A percentile compares a stretch with the other conserved stretches of the same genome.
Conservation (phyloP, 768 basidiomycete genomes). For the Suillus hirtellus region DNA sequence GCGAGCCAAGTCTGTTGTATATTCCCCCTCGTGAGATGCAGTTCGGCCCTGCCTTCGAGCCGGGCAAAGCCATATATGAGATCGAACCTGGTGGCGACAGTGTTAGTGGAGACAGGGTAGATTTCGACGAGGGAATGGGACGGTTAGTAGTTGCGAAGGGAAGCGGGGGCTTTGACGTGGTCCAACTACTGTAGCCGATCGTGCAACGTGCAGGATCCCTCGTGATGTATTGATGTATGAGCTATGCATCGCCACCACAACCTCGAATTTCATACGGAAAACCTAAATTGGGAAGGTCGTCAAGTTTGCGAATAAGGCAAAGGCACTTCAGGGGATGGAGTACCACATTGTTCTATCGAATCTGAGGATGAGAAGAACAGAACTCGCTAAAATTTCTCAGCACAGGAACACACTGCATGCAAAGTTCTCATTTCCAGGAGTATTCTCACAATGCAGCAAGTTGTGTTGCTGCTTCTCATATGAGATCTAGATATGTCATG, state of each 20-base stretch:
- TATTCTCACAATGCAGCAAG: neutral
- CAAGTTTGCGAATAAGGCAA: neutral
- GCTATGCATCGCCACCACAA: neutral
- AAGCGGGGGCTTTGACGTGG: slow-evolving; percentile 29
- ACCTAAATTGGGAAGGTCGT: neutral
- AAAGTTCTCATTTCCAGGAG: neutral
- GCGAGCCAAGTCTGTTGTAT: slow-evolving; percentile 26
- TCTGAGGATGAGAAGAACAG: neutral
- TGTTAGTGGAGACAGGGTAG: slow-evolving; percentile 22
- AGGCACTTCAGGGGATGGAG: neutral
- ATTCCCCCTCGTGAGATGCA: slow-evolving; percentile 32
- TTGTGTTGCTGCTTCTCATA: neutral
- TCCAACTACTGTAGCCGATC: slow-evolving; percentile 17
- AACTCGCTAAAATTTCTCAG: neutral
- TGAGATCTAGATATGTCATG: slow-evolving; percentile 1
- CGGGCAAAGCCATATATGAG: slow-evolving; percentile 20
- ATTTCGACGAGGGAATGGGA: slow-evolving; percentile 34
- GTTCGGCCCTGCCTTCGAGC: slow-evolving; percentile 28
- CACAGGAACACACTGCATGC: neutral
- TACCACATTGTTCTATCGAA: neutral
- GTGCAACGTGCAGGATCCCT: neutral
- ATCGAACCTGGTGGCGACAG: slow-evolving; percentile 6
- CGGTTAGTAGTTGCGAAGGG: slow-evolving; percentile 29
- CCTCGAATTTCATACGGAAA: neutral
- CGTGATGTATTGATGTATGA: neutral